Conservation (phyloP, 2,329 filamentous ascomycete species). For the Paradendryphiella salina region DNA sequence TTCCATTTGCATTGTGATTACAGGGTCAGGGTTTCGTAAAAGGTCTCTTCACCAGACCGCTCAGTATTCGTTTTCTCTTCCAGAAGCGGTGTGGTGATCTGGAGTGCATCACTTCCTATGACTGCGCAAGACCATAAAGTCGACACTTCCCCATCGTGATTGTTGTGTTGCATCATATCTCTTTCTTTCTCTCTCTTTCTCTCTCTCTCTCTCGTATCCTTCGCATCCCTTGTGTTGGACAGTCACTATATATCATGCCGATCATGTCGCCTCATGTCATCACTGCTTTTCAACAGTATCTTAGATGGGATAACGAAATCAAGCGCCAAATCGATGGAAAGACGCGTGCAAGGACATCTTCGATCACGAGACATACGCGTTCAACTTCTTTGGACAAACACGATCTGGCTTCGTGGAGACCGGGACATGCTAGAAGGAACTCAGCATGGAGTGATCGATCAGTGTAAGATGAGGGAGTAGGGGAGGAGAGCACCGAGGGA, state of each 20-base stretch:
- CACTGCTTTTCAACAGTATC: slow-evolving; percentile 13
- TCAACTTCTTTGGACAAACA: not conserved
- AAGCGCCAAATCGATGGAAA: slow-evolving; percentile 13
- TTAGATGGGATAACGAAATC: slow-evolving; percentile 11
- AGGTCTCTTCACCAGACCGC: slow-evolving; percentile 1
- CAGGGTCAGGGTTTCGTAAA: not conserved
- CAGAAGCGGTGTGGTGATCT: slow-evolving; percentile 1
- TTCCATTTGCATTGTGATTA: not conserved
- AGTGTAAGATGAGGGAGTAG: not conserved
- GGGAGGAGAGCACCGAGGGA: not conserved
- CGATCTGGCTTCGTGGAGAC: not conserved
- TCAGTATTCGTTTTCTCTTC: not conserved
- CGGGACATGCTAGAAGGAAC: not conserved
- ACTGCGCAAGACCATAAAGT: not conserved
- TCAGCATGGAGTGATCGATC: slow-evolving; percentile 1
- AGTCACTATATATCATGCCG: not conserved
- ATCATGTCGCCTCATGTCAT: slow-evolving; percentile 12
- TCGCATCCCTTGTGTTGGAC: not conserved
- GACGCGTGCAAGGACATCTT: slow-evolving; percentile 8
- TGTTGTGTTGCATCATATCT: not conserved
- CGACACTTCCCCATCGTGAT: not conserved
- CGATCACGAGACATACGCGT: slow-evolving; percentile 1
- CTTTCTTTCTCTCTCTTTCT: too few relatives aligned
- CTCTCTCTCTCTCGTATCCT: not conserved
- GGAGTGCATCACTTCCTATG: not conserved